These are phyloP conservation scores for Chrysophaeum taylorii DNA, from an alignment of 352 stramenopile species.

Conservation along the genomic window DNA sequence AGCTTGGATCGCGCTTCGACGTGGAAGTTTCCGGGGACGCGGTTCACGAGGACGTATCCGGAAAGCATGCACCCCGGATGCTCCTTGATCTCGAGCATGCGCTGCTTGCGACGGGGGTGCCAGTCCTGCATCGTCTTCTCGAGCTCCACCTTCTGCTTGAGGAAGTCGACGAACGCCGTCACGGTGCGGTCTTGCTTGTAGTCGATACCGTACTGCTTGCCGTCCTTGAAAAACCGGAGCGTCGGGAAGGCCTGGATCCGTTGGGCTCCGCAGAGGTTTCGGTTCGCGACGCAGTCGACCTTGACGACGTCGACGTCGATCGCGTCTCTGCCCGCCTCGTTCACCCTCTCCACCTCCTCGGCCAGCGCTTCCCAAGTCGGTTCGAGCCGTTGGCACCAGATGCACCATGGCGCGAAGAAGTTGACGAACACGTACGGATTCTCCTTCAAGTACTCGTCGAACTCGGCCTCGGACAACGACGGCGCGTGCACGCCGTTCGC, in stretches of 20 bases:
- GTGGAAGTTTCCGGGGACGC: conserved; percentile 95
- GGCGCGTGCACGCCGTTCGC: conserved; percentile 52
- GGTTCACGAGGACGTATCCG: conserved; percentile 65
- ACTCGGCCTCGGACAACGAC: conserved; percentile 66
- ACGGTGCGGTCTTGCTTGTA: conserved; percentile 88
- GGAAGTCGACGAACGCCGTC: conserved; percentile 72
- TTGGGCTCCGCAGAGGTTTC: conserved; percentile 80
- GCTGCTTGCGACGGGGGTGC: conserved; percentile 25
- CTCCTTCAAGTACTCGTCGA: conserved; percentile 73
- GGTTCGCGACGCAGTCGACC: conserved; percentile 84
- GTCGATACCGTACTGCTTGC: conserved; percentile 72
- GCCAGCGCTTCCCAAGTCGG: conserved; percentile 87
- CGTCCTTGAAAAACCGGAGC: conserved; percentile 87
- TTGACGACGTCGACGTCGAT: conserved; percentile 52
- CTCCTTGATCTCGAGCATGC: conserved; percentile 27
- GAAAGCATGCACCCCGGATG: conserved; percentile 60
- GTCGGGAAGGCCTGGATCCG: conserved; percentile 91
- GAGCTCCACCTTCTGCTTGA: conserved; percentile 83
- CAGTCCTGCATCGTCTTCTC: conserved; percentile 82
- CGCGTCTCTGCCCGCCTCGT: conserved; percentile 30
- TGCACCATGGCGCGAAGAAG: conserved; percentile 86
- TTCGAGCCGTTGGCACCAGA: conserved; percentile 90
- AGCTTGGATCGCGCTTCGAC: conserved; percentile 69
- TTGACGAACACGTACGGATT: conserved; percentile 92
- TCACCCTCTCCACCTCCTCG: conserved; percentile 55